These are phyloP conservation scores for Kwoniella botswanensis DNA, from an alignment of 768 basidiomycete species.

Conservation along the genomic window DNA sequence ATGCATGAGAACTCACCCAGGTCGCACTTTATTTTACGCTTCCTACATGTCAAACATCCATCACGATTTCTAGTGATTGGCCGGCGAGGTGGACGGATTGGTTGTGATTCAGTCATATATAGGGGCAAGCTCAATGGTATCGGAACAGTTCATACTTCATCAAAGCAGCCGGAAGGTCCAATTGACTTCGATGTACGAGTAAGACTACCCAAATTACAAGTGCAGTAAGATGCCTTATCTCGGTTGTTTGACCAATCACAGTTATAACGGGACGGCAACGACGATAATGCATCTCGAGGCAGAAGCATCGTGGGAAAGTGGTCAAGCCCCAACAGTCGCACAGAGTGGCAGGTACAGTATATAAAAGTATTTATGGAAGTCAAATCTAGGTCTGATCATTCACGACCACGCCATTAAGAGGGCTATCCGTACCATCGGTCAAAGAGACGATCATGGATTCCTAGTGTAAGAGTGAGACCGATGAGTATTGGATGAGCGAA, in stretches of 20 bases:
- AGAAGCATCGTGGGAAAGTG: not conserved
- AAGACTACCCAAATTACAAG: too few species aligned
- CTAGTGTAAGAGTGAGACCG: constrained; percentile 1
- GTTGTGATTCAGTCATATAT: not conserved
- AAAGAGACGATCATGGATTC: not conserved
- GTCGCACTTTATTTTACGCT: constrained; percentile 33
- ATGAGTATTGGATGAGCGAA: not conserved
- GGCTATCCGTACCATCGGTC: not conserved
- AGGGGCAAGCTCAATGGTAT: not conserved
- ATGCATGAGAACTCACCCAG: constrained; percentile 20
- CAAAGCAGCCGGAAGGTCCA: too few species aligned
- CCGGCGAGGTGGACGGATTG: not conserved
- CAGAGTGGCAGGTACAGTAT: not conserved
- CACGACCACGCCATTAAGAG: not conserved
- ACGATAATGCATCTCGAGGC: not conserved
- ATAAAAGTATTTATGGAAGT: not conserved
- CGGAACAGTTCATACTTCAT: not conserved
- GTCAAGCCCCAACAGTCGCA: not conserved
- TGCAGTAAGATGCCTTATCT: not conserved
- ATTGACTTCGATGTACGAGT: too few species aligned
- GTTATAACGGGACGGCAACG: not conserved
- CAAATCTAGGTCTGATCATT: not conserved
- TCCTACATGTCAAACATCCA: constrained; percentile 32
- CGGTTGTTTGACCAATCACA: constrained; percentile 3
- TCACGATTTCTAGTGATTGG: constrained; percentile 8